Evolutionary conservation across 139 green algal species (phyloP), one percentile per base, ranked within the genome.

Genomic region (Picochlorum sp.): DNA sequence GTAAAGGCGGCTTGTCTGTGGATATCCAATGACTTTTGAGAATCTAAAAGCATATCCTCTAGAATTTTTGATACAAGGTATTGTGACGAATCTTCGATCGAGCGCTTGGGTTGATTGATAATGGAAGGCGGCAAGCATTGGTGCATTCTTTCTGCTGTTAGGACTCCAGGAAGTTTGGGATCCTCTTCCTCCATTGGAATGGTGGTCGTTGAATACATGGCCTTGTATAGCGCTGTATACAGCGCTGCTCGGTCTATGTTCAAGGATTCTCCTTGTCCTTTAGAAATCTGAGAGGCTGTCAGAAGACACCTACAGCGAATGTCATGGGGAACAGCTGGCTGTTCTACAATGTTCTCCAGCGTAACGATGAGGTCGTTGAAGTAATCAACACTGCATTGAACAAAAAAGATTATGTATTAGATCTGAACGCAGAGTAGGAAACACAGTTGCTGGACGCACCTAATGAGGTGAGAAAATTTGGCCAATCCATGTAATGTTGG

Each of bases 401-500:
- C 38, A 20, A 62, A 49, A 45, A 8, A 5, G 0, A 16, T 8
- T 6, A 51, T n/a, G 0, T 18, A 51, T 51, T 51, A 51, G 16
- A 51, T 30, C 28, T 30, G 28, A 30, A 6, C 28, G 28, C 4
- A 0, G 28, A 30, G 28, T 30, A 30, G 4, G 28, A 30, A 30
- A 30, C 28, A 30, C 28, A 30, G 3, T 30, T 30, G 28, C 28
- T 30, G 4, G 18, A 54, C 47, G 16, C 11, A 54, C 47, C 47
- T 54, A 26, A 92, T 84, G 38, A 89, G 79, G 72, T 92, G 86
- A 15, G 78, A 81, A 70, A 84, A 90, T 37, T 73, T 74, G 9
- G 37, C 47, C 32, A 92, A 54, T 7, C 84, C 84, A 58, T 88
- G 73, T 54, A 93, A 70, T 4, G 64, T 58, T 1, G 83, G 69